A percentile compares a stretch with the other conserved stretches of the same genome.
Conservation (phyloP, 345 rosid genomes). For the Trapa incisa region DNA sequence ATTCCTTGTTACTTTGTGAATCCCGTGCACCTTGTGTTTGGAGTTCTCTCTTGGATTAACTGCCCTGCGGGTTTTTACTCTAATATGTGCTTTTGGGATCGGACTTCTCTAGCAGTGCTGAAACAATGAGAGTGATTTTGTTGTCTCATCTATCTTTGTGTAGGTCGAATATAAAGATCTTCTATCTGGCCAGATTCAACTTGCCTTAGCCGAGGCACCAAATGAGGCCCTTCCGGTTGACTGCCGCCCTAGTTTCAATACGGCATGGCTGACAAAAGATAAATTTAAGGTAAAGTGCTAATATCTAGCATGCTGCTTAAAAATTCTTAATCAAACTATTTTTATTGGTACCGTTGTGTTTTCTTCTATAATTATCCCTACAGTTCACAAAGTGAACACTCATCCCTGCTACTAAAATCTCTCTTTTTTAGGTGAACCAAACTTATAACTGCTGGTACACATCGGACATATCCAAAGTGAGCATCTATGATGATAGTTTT, state of each 20-base stretch:
- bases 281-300: slow-evolving; percentile 49
- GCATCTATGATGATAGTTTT: slow-evolving; percentile 49
- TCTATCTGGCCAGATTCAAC: slow-evolving; percentile 39
- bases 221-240: slow-evolving; percentile 74
- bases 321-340: neutral
- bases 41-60: neutral
- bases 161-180: slow-evolving; percentile 79
- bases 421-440: slow-evolving; percentile 49
- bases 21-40: neutral
- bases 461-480: slow-evolving; percentile 49
- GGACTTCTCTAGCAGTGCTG: neutral
- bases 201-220: slow-evolving; percentile 82
- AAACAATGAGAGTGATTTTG: neutral
- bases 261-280: slow-evolving; percentile 65
- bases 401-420: neutral
- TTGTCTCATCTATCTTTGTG: neutral
- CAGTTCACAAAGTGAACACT: neutral
- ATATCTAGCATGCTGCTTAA: neutral
- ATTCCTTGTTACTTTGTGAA: neutral
- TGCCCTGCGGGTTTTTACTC: neutral
- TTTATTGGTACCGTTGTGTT: neutral
- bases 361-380: neutral
- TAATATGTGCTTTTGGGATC: neutral
- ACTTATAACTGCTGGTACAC: slow-evolving; percentile 91
- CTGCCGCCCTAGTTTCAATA: slow-evolving; percentile 75